Evolutionary conservation across 1,139 yeast species (phyloP), one percentile per base, ranked within the genome.

Genomic region (Diutina catenulata): DNA sequence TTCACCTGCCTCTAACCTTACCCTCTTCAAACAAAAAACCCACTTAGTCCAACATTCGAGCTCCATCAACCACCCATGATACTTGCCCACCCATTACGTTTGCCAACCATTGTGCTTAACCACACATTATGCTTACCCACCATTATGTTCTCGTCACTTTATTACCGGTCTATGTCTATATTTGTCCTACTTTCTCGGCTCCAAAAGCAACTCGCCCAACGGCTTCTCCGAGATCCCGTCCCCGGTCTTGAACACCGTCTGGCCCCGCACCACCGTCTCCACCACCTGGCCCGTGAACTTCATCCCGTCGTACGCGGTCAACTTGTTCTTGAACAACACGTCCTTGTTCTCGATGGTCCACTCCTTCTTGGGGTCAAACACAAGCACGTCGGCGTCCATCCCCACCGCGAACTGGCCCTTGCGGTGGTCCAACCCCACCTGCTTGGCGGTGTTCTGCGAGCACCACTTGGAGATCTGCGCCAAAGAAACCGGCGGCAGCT

Each of bases 221-320:
- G 93, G 75, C 8, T 55, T 51, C 19, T 63, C 61, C 11, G 22
- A 16, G 0, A 75, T 64, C 2, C 93, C 93, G 38, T 60, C 60
- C 5, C 70, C 71, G 28, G 59, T 55, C 2, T 75, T 72, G 57
- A 69, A 87, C 10, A 81, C 79, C 1, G 76, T 60, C 31, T 69
- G 61, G 7, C 96, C 96, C 47, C 95, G 69, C 20, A 88, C 68
- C 38, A 82, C 62, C 1, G 96, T 86, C 54, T 80, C 87, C 40
- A 74, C 61, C 3, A 87, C 94, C 44, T 76, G 67, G 16, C 97
- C 96, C 38, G 58, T 60, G 40, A 87, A 66, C 39, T 64, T 56
- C 59, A 65, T 66, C 4, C 94, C 94, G 49, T 83, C 68, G 54
- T 84, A 88, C 0, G 95, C 95, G 2, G 95, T 81, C 42, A 86